These are phyloP conservation scores for Yarrowia keelungensis DNA, from an alignment of 805 yeast species.

Conservation along the genomic window DNA sequence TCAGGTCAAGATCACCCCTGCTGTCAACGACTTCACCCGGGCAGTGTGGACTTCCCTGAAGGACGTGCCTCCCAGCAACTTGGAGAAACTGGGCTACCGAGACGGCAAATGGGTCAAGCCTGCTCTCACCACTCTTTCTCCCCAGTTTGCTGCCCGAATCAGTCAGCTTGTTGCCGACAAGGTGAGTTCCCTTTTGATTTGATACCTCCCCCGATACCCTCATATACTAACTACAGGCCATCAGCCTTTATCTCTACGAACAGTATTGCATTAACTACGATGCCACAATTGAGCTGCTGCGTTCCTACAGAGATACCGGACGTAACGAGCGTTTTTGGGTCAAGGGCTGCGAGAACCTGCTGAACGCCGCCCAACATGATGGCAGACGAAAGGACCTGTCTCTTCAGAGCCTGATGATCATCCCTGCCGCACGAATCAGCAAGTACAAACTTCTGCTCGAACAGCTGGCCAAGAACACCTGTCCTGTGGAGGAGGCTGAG, in stretches of 20 bases:
- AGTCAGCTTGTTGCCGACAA: slow-evolving; percentile 37
- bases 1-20: slow-evolving; percentile 13
- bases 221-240: slow-evolving; percentile 29
- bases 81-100: slow-evolving; percentile 6
- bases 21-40: slow-evolving; percentile 1
- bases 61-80: slow-evolving; percentile 12
- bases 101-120: slow-evolving; percentile 31
- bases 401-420: slow-evolving; percentile 23
- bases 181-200: slow-evolving; percentile 4
- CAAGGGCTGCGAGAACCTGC: slow-evolving; percentile 36
- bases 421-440: slow-evolving; percentile 20
- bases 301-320: slow-evolving; percentile 2
- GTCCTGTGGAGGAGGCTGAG: slow-evolving; percentile 17
- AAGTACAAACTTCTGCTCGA: slow-evolving; percentile 37
- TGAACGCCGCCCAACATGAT: slow-evolving; percentile 12
- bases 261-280: slow-evolving; percentile 39
- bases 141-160: slow-evolving; percentile 33
- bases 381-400: slow-evolving; percentile 12
- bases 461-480: slow-evolving; percentile 32
- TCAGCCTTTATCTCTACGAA: slow-evolving; percentile 23
- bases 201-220: slow-evolving; percentile 21
- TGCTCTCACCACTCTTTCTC: slow-evolving; percentile 15
- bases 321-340: slow-evolving; percentile 29
- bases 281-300: slow-evolving; percentile 20
- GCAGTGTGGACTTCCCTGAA: slow-evolving; percentile 34